Conservation (phyloP, 1,284 basidiomycete genomes). For the Cystobasidiaceae sp. region DNA sequence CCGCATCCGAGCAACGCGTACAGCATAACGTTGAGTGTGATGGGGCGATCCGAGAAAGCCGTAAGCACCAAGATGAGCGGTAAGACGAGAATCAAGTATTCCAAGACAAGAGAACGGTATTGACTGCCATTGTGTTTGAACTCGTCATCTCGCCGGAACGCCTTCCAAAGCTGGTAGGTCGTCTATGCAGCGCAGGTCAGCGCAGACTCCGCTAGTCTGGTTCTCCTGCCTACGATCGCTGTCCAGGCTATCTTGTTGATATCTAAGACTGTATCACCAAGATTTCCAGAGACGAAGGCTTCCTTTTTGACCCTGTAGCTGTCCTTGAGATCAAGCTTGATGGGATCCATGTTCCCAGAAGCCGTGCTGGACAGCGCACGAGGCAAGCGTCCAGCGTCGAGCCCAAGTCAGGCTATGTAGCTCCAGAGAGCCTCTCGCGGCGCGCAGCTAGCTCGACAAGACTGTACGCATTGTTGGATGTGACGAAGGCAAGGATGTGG, state of each 20-base stretch:
- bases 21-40: slow-evolving; percentile 55
- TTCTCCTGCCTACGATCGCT: slow-evolving; percentile 58
- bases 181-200: slow-evolving; percentile 10
- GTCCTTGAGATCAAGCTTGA: background rate
- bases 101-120: slow-evolving; percentile 45
- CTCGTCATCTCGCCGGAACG: slow-evolving; percentile 59
- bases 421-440: too few species aligned
- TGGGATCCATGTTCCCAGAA: background rate
- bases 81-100: slow-evolving; percentile 63
- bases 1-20: background rate
- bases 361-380: background rate
- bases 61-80: slow-evolving; percentile 78
- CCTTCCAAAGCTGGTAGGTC: slow-evolving; percentile 8
- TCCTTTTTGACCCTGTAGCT: slow-evolving; percentile 79
- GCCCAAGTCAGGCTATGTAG: too few species aligned
- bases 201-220: slow-evolving; percentile 2
- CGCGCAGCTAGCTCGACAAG: too few species aligned
- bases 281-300: slow-evolving; percentile 74
- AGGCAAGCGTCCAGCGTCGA: background rate
- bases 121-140: background rate
- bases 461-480: background rate
- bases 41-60: slow-evolving; percentile 59
- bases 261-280: slow-evolving; percentile 67
- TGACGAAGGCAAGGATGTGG: too few species aligned
- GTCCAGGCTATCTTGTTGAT: slow-evolving; percentile 69